These are phyloP conservation scores for Physcomitrellopsis africana DNA, from an alignment of 225 moss, liverwort and hornwort genomes.

Conservation along the genomic window DNA sequence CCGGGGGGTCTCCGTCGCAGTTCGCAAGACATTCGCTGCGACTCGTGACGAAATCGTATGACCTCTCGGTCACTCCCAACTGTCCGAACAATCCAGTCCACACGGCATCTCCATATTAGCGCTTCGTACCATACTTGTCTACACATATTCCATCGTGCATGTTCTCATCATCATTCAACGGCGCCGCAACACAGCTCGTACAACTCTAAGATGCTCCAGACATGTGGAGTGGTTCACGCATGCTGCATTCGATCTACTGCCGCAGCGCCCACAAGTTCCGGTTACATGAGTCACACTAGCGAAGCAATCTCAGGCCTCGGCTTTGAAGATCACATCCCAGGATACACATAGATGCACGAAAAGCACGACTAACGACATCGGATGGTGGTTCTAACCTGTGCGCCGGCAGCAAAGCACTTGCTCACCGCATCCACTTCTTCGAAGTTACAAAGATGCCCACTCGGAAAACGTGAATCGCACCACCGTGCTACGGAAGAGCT, in stretches of 20 bases:
- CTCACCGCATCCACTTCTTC: constrained; percentile 31
- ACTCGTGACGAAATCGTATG: constrained; percentile 11
- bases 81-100: constrained; percentile 16
- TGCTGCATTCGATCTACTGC: too few relatives aligned
- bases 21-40: constrained; percentile 85
- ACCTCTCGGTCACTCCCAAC: constrained; percentile 26
- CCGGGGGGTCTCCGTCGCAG: constrained; percentile 66
- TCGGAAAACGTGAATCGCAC: not conserved
- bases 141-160: too few relatives aligned
- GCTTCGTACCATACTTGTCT: too few relatives aligned
- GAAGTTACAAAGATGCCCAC: not conserved
- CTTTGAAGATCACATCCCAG: not conserved
- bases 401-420: constrained; percentile 29
- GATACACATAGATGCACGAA: not conserved
- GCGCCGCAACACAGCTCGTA: too few relatives aligned
- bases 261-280: too few relatives aligned
- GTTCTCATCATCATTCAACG: too few relatives aligned
- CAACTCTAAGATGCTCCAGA: too few relatives aligned
- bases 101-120: not conserved
- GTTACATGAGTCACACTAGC: too few relatives aligned
- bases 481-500: not conserved
- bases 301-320: not conserved
- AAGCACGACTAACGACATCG: not conserved
- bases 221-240: too few relatives aligned
- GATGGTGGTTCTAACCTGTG: constrained; percentile 41